A percentile compares a stretch with the other conserved stretches of the same genome.
phyloP scores from a whole-genome alignment of 805 yeast genomes.

The Hanseniaspora mollemarum region DNA sequence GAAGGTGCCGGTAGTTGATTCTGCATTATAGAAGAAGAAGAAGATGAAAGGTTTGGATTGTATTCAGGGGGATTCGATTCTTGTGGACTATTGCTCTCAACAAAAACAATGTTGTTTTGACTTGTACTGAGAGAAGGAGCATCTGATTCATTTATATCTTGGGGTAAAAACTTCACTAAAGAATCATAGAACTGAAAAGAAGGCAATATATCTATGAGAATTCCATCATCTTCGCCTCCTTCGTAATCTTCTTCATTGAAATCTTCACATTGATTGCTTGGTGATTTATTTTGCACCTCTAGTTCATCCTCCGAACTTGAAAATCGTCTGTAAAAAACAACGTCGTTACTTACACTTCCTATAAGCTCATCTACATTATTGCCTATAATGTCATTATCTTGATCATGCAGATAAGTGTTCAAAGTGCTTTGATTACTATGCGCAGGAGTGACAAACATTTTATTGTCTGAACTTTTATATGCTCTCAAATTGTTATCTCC shows the following conservation, averaged over 20 bases:
- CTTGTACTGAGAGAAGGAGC: constrained; percentile 18
- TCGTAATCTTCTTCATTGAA: neutral
- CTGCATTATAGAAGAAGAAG: neutral
- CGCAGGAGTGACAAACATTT: constrained; percentile 12
- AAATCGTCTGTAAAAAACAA: constrained; percentile 13
- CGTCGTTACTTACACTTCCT: constrained; percentile 4
- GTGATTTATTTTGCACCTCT: constrained; percentile 1
- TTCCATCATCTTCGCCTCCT: neutral
- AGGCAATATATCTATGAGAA: constrained; percentile 23
- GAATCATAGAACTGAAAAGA: constrained; percentile 25
- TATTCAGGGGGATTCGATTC: neutral
- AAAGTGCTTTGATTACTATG: neutral
- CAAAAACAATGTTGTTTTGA: constrained; percentile 7
- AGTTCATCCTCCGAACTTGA: constrained; percentile 14
- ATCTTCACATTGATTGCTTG: neutral
- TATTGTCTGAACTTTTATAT: constrained; percentile 10
- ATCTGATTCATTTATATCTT: constrained; percentile 21
- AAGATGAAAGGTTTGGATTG: neutral
- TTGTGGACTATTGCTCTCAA: neutral
- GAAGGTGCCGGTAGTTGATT: neutral
- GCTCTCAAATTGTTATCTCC: neutral
- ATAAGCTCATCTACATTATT: neutral
- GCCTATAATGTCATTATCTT: neutral
- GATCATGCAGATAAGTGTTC: too few relatives aligned
- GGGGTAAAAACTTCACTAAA: constrained; percentile 24